Conservation (phyloP, 73 alveolate genomes). For the Blepharisma japonicum region DNA sequence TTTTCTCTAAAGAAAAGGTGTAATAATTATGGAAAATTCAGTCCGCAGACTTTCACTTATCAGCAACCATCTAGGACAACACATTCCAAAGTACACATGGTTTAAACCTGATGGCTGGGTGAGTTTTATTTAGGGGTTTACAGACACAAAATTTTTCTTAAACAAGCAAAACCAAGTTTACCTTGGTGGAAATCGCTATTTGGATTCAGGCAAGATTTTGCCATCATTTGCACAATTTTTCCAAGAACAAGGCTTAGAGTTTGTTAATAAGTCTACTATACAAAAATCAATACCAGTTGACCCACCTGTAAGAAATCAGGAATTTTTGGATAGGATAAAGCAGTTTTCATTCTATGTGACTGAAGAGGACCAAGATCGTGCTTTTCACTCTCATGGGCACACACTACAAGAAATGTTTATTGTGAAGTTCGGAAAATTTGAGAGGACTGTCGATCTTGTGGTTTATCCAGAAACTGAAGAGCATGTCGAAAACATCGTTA, state of each 20-base stretch:
- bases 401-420: constrained; percentile 63
- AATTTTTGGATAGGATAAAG: constrained; percentile 53
- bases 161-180: constrained; percentile 56
- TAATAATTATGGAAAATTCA: neutral
- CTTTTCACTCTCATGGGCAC: constrained; percentile 88
- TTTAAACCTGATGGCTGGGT: constrained; percentile 85
- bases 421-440: constrained; percentile 37
- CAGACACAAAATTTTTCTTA: constrained; percentile 70
- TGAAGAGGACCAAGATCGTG: constrained; percentile 68
- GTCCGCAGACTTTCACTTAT: neutral
- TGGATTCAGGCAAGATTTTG: constrained; percentile 65
- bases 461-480: constrained; percentile 62
- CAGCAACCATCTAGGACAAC: constrained; percentile 12
- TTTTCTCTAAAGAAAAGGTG: no score
- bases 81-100: constrained; percentile 35
- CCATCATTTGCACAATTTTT: constrained; percentile 68
- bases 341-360: constrained; percentile 60
- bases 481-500: constrained; percentile 61
- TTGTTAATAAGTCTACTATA: constrained; percentile 39
- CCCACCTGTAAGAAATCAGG: constrained; percentile 69
- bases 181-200: constrained; percentile 76
- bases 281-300: constrained; percentile 62
- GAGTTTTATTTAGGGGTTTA: constrained; percentile 47
- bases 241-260: constrained; percentile 58
- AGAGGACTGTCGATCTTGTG: constrained; percentile 66